Percentiles rank a stretch among this genome's conserved stretches.
These are phyloP conservation scores for Amoeboaphelidium occidentale DNA, from an alignment of 371 early-diverging fungal genomes.

Conservation along the genomic window DNA sequence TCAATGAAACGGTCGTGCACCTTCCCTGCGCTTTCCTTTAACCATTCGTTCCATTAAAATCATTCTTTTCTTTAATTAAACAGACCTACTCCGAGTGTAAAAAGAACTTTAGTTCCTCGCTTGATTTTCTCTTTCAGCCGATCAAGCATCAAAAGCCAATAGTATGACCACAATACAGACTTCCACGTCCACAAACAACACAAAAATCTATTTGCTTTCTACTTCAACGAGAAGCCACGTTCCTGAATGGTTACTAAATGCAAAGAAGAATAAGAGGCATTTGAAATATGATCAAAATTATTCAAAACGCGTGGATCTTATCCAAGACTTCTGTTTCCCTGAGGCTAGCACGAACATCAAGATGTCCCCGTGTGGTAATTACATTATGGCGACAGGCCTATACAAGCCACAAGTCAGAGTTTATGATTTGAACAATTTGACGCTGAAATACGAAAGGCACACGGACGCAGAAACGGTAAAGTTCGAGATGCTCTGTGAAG, in stretches of 20 bases:
- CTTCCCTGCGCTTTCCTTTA: too few species aligned
- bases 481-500: conserved; percentile 75
- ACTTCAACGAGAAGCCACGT: conserved; percentile 49
- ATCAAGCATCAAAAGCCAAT: too few species aligned
- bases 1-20: too few species aligned
- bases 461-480: conserved; percentile 78
- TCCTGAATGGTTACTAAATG: conserved; percentile 65
- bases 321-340: conserved; percentile 96
- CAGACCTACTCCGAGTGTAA: too few species aligned
- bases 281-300: conserved; percentile 77
- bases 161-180: too few species aligned
- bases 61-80: too few species aligned
- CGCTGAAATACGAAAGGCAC: conserved; percentile 95
- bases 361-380: conserved; percentile 59
- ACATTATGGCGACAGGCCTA: conserved; percentile 73
- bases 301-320: conserved; percentile 64
- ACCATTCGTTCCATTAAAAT: too few species aligned
- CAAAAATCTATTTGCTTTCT: conserved; percentile 69
- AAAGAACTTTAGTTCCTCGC: too few species aligned
- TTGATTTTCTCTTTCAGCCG: too few species aligned
- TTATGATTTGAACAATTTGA: conserved; percentile 70
- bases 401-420: conserved; percentile 96
- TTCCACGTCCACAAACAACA: too few species aligned
- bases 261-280: conserved; percentile 46
- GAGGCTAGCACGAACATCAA: conserved; percentile 70